These are phyloP conservation scores for Pseudoscleropodium purum DNA, from an alignment of 225 moss, liverwort and hornwort genomes.

Conservation along the genomic window DNA sequence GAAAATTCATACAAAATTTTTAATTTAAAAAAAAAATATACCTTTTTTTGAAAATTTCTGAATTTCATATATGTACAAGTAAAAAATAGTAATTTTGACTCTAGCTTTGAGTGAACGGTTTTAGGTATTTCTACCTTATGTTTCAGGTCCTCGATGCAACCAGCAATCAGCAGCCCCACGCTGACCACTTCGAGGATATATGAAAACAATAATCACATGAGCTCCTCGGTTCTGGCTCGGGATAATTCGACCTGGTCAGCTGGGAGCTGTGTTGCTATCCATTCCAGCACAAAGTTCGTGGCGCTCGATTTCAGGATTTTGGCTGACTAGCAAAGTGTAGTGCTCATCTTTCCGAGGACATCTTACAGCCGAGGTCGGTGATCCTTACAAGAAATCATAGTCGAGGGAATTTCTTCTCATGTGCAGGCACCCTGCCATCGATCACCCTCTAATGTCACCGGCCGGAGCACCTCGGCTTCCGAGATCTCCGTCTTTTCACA, in stretches of 20 bases:
- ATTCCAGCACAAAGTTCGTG: not conserved
- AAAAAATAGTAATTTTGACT: not conserved
- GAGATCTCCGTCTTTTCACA: not conserved
- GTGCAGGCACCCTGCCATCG: not conserved
- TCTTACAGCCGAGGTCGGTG: slow-evolving; percentile 6
- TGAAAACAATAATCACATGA: not conserved
- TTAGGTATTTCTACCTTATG: not conserved
- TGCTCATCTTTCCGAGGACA: not conserved
- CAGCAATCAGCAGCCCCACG: not conserved
- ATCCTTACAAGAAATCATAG: not conserved
- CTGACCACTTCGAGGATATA: not conserved
- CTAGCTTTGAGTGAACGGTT: not conserved
- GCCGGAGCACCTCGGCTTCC: not conserved
- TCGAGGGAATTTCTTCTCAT: not conserved
- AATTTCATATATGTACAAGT: not conserved
- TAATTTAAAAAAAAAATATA: too few species aligned
- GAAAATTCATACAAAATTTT: not conserved
- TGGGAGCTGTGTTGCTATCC: not conserved
- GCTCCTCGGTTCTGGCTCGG: not conserved
- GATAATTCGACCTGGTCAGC: slow-evolving; percentile 7
- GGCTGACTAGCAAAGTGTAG: not conserved
- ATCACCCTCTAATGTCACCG: not conserved
- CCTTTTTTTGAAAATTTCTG: not conserved
- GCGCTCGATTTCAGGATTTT: not conserved
- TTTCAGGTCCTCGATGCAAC: not conserved